Conservation (phyloP, 2,329 filamentous ascomycete species). For the Fusarium veterinarium region DNA sequence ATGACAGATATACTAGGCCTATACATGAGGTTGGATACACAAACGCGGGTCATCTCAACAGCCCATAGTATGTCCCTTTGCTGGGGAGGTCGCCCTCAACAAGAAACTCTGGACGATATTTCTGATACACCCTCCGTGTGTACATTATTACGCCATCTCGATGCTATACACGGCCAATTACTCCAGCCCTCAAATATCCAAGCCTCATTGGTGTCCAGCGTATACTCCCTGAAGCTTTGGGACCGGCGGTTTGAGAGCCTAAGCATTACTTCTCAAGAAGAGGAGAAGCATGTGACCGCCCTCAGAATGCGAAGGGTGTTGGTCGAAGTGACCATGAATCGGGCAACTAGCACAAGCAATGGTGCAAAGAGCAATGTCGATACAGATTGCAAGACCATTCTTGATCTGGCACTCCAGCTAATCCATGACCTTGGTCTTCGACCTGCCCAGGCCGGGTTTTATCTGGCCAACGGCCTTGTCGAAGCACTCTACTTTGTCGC, state of each 20-base stretch:
- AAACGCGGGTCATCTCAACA: not conserved
- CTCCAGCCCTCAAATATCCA: accelerated
- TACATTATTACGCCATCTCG: not conserved
- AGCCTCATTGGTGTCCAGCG: accelerated
- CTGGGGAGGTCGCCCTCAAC: not conserved
- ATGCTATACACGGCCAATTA: not conserved
- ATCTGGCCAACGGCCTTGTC: not conserved
- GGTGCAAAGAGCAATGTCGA: accelerated
- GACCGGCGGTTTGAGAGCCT: accelerated
- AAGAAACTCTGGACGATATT: accelerated
- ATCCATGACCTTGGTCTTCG: not conserved
- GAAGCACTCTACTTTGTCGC: not conserved
- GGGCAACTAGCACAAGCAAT: accelerated
- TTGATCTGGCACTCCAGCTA: accelerated
- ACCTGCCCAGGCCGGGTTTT: accelerated
- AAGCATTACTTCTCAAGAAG: accelerated
- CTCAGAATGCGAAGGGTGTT: not conserved
- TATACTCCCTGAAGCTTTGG: not conserved
- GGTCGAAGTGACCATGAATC: not conserved
- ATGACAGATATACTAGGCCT: not conserved
- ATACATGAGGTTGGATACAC: not conserved
- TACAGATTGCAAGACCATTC: not conserved
- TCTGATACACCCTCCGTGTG: accelerated
- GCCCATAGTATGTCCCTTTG: accelerated
- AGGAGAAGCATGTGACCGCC: not conserved